Evolutionary conservation across 768 basidiomycete genomes (phyloP).

Genomic region (Xanthoconium stramineum): DNA sequence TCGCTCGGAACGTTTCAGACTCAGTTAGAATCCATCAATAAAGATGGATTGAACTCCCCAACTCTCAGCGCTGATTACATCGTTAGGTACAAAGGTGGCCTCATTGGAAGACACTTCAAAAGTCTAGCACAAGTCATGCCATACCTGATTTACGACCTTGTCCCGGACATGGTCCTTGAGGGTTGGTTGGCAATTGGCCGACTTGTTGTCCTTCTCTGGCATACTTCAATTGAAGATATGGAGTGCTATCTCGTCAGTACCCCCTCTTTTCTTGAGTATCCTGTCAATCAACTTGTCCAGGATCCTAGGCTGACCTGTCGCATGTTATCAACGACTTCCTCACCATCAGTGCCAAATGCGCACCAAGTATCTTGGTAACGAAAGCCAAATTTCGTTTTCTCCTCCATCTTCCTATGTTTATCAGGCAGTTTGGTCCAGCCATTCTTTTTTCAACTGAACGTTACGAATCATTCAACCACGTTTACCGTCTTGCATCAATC

Average conservation of each 20-base stretch:
- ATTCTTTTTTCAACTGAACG: constrained; percentile 29
- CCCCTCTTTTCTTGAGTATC: too few relatives aligned
- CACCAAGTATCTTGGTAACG: constrained; percentile 21
- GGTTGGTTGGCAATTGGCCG: constrained; percentile 33
- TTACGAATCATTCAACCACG: constrained; percentile 28
- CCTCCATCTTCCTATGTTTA: constrained; percentile 25
- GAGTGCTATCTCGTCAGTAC: constrained; percentile 32
- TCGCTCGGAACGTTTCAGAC: constrained; percentile 18
- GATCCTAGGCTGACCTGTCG: constrained; percentile 3
- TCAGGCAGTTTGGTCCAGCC: constrained; percentile 27
- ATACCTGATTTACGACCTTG: too few relatives aligned
- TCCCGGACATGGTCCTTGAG: constrained; percentile 18
- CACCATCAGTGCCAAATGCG: constrained; percentile 19
- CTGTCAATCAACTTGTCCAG: background rate
- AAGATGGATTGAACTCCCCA: constrained; percentile 25
- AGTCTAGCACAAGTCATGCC: too few relatives aligned
- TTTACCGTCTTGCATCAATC: constrained; percentile 24
- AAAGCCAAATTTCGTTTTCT: constrained; percentile 35
- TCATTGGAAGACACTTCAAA: constrained; percentile 36
- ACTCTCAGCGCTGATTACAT: constrained; percentile 31
- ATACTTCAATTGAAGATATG: constrained; percentile 35
- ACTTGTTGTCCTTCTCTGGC: constrained; percentile 40
- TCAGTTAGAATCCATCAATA: constrained; percentile 22
- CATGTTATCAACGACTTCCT: constrained; percentile 26
- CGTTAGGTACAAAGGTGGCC: constrained; percentile 25